These are phyloP conservation scores for Dictyostelium citrinum DNA, from an alignment of 78 protist genomes.

Conservation along the genomic window DNA sequence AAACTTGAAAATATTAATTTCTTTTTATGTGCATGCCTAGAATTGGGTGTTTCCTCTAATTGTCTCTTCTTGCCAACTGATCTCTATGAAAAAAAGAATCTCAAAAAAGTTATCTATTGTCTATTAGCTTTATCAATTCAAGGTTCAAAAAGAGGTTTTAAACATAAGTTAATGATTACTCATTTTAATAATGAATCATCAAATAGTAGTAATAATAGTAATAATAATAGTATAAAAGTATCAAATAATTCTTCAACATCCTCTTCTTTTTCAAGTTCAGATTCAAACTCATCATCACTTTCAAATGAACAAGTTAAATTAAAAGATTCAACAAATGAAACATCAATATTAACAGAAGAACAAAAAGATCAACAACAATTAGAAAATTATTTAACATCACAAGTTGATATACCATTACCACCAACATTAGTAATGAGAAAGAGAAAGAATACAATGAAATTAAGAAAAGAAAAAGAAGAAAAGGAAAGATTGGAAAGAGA, in stretches of 20 bases:
- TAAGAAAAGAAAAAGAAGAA: not conserved
- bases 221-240: not conserved
- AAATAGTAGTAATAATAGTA: not conserved
- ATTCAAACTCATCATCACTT: constrained; percentile 3
- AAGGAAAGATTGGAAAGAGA: not conserved
- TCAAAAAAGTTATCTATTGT: constrained; percentile 79
- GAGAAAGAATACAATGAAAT: constrained; percentile 5
- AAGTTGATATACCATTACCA: constrained; percentile 71
- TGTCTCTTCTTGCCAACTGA: constrained; percentile 74
- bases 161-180: constrained; percentile 61
- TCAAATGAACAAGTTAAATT: not conserved
- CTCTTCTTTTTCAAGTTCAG: not conserved
- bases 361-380: constrained; percentile 15
- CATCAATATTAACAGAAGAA: not conserved
- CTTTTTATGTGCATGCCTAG: constrained; percentile 75
- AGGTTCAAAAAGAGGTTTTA: constrained; percentile 72
- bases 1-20: constrained; percentile 79
- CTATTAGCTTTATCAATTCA: constrained; percentile 61
- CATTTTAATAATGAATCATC: constrained; percentile 2
- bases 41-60: constrained; percentile 60
- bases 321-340: not conserved
- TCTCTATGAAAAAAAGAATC: constrained; percentile 78
- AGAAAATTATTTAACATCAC: not conserved
- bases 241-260: not conserved
- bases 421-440: constrained; percentile 38